These are phyloP conservation scores for Poa pratensis DNA, from an alignment of 176 grass and related monocot species.

Conservation along the genomic window DNA sequence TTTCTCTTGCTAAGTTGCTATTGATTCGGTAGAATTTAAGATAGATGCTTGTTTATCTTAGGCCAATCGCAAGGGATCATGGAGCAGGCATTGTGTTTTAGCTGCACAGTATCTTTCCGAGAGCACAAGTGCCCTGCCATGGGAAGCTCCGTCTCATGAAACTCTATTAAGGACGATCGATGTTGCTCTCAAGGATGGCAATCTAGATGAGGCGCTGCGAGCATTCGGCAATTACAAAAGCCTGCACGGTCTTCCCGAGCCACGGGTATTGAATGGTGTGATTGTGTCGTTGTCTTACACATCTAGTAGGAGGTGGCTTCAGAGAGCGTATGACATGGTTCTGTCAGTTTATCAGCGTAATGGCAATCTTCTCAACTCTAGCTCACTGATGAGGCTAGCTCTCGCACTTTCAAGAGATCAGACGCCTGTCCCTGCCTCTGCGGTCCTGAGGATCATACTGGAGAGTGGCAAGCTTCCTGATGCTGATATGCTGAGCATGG, in stretches of 20 bases:
- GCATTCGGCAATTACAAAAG: conserved; percentile 70
- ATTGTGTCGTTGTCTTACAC: conserved; percentile 62
- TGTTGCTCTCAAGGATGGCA: conserved; percentile 57
- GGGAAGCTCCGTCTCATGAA: conserved; percentile 64
- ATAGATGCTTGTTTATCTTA: conserved; percentile 48
- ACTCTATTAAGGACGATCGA: conserved; percentile 62
- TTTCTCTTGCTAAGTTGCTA: neutral
- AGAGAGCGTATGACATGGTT: conserved; percentile 73
- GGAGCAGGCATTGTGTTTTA: conserved; percentile 29
- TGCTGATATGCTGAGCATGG: conserved; percentile 64
- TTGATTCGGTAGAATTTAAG: conserved; percentile 7
- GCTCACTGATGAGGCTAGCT: conserved; percentile 59
- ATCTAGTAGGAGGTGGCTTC: conserved; percentile 64
- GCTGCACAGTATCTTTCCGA: conserved; percentile 36
- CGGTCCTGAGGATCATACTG: conserved; percentile 61
- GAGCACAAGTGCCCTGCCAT: conserved; percentile 40
- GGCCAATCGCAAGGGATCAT: conserved; percentile 33
- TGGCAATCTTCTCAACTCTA: conserved; percentile 51
- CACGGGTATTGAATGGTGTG: conserved; percentile 51
- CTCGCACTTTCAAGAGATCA: conserved; percentile 64
- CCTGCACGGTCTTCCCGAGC: conserved; percentile 69
- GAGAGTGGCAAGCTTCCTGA: conserved; percentile 64
- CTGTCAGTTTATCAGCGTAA: conserved; percentile 56
- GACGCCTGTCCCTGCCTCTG: conserved; percentile 65
- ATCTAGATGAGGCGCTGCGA: conserved; percentile 62